These are phyloP conservation scores for Narthecium ossifragum DNA, from an alignment of 106 monocot genomes.

Conservation along the genomic window DNA sequence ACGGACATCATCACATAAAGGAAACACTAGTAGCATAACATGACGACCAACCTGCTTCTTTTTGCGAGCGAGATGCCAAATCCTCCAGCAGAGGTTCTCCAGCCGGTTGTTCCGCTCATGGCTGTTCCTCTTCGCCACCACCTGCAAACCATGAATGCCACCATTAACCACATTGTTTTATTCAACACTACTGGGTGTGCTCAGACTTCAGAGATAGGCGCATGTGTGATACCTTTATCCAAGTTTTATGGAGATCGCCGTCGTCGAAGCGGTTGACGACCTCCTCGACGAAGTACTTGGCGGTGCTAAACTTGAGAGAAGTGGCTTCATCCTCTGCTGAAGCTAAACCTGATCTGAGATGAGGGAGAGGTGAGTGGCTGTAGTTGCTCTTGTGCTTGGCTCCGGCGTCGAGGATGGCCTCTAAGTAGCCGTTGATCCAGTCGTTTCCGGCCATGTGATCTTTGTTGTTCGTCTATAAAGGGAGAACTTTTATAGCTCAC, in stretches of 20 bases:
- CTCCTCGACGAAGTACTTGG: constrained; percentile 84
- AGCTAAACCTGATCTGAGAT: neutral
- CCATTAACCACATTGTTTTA: neutral
- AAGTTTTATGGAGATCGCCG: constrained; percentile 67
- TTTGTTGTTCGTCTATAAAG: too few species aligned
- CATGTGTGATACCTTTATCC: constrained; percentile 45
- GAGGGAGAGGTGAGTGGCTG: constrained; percentile 4
- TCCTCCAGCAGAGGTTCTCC: constrained; percentile 87
- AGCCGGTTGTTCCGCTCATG: constrained; percentile 55
- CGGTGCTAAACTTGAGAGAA: constrained; percentile 34
- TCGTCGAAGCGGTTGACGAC: constrained; percentile 73
- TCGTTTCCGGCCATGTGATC: constrained; percentile 53
- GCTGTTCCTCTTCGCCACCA: constrained; percentile 59
- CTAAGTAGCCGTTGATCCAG: constrained; percentile 83
- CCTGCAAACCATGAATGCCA: constrained; percentile 14
- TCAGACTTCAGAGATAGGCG: neutral
- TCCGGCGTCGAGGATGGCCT: constrained; percentile 77
- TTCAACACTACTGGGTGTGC: too few species aligned
- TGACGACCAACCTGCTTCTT: constrained; percentile 54
- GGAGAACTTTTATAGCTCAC: neutral
- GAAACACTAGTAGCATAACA: neutral
- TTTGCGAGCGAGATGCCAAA: constrained; percentile 69
- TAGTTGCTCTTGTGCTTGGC: constrained; percentile 2
- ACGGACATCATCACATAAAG: too few species aligned
- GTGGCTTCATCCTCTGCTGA: neutral